Evolutionary conservation across 2,329 filamentous ascomycete species (phyloP).

Genomic region (Cladosporium colombiae): DNA sequence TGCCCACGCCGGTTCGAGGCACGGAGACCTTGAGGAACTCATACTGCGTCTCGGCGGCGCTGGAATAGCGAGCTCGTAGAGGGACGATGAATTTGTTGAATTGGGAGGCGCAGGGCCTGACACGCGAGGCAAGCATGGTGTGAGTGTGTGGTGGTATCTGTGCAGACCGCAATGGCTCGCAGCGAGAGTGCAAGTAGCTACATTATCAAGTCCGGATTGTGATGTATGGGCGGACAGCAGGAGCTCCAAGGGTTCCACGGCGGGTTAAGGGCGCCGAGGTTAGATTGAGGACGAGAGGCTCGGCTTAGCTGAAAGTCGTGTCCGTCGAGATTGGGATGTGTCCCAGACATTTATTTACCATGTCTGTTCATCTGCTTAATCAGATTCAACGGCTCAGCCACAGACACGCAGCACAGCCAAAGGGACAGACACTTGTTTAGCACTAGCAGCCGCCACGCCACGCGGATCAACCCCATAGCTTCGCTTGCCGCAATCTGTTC

Average conservation of each 20-base stretch:
- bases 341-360: not conserved
- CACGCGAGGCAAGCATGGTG: slow-evolving; percentile 33
- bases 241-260: not conserved
- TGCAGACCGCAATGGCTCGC: slow-evolving; percentile 5
- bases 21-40: slow-evolving; percentile 80
- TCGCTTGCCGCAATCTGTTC: slow-evolving; percentile 15
- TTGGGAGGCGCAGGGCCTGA: slow-evolving; percentile 63
- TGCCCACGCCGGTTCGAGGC: slow-evolving; percentile 84
- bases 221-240: not conserved
- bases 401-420: not conserved
- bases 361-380: not conserved
- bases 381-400: not conserved
- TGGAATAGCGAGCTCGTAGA: slow-evolving; percentile 53
- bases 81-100: slow-evolving; percentile 62
- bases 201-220: not conserved
- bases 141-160: not conserved
- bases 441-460: slow-evolving; percentile 4
- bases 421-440: not conserved
- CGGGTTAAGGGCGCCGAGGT: slow-evolving; percentile 6
- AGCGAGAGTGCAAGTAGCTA: not conserved
- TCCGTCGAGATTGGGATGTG: not conserved
- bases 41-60: slow-evolving; percentile 57
- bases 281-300: not conserved
- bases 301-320: slow-evolving; percentile 2
- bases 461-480: slow-evolving; percentile 1